Percentiles rank a stretch among this genome's conserved stretches.
phyloP scores from a whole-genome alignment of 2,329 filamentous ascomycete genomes.

The Pyricularia grisea region DNA sequence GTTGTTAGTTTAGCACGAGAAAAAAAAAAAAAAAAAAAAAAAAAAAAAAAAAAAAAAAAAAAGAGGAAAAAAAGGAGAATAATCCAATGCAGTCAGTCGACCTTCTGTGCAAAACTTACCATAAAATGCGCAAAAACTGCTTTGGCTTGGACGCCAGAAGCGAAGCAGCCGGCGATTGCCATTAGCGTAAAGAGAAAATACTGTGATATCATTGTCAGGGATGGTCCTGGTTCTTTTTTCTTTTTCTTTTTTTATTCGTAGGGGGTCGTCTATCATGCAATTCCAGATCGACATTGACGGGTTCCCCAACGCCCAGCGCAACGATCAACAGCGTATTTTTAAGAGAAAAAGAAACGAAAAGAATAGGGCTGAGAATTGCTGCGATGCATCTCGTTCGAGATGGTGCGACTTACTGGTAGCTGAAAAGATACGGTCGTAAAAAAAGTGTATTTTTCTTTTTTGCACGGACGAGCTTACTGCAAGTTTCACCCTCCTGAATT shows the following conservation, averaged over 20 bases:
- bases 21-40: background rate
- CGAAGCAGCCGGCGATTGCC: background rate
- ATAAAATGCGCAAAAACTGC: conserved; percentile 4
- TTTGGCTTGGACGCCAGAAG: background rate
- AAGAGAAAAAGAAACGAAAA: background rate
- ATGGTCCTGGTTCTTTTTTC: background rate
- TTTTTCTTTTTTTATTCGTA: background rate
- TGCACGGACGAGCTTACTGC: background rate
- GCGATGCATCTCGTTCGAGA: background rate
- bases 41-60: background rate
- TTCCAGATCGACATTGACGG: background rate
- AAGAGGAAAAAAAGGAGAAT: too few species aligned
- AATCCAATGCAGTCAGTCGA: too few species aligned
- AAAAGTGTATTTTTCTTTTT: too few species aligned
- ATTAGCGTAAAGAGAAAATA: background rate
- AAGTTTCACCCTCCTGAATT: background rate
- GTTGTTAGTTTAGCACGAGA: background rate
- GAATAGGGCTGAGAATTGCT: background rate
- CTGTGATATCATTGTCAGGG: background rate
- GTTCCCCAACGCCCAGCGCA: background rate
- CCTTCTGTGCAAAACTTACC: background rate
- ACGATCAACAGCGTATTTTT: background rate
- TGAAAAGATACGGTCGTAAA: background rate
- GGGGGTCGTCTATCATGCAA: background rate
- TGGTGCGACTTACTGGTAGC: background rate